Conservation (phyloP, 2,329 filamentous ascomycete species). For the Neurospora sp. region DNA sequence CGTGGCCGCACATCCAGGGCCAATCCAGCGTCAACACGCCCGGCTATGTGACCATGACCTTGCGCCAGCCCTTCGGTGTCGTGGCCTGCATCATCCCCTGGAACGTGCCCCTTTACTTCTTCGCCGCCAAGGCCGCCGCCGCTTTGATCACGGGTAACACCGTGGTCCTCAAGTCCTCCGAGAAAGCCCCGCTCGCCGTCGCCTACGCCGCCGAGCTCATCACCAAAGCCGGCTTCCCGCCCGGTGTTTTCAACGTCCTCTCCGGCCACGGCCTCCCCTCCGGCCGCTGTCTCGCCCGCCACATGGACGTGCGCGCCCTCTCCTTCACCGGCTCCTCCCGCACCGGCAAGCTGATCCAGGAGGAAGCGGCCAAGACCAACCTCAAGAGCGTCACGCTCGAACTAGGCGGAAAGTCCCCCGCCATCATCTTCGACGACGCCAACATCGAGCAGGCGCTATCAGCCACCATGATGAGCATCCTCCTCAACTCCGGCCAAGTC, state of each 20-base stretch:
- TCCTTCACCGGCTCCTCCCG: conserved; percentile 68
- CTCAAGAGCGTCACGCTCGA: conserved; percentile 58
- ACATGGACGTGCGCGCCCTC: conserved; percentile 61
- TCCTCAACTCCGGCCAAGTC: conserved; percentile 46
- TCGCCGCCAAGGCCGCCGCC: conserved; percentile 37
- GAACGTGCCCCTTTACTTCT: conserved; percentile 40
- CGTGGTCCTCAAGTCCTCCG: conserved; percentile 43
- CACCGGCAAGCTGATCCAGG: conserved; percentile 65
- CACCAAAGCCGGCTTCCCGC: conserved; percentile 63
- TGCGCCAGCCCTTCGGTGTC: conserved; percentile 42
- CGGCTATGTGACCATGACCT: conserved; percentile 34
- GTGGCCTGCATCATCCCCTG: conserved; percentile 49
- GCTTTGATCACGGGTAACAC: conserved; percentile 39
- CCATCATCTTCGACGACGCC: conserved; percentile 56
- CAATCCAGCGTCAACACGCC: conserved; percentile 38
- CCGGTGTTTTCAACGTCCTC: conserved; percentile 65
- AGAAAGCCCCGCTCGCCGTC: conserved; percentile 41
- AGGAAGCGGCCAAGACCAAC: conserved; percentile 54
- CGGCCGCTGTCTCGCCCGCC: conserved; percentile 56
- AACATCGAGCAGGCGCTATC: conserved; percentile 55
- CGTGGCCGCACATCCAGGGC: conserved; percentile 33
- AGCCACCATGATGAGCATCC: conserved; percentile 33
- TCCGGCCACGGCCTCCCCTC: conserved; percentile 60
- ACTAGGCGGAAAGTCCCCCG: conserved; percentile 59
- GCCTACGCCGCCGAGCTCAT: conserved; percentile 41